Conservation (phyloP, 1,139 yeast species). For the Nakaseomyces uthaithaninus region DNA sequence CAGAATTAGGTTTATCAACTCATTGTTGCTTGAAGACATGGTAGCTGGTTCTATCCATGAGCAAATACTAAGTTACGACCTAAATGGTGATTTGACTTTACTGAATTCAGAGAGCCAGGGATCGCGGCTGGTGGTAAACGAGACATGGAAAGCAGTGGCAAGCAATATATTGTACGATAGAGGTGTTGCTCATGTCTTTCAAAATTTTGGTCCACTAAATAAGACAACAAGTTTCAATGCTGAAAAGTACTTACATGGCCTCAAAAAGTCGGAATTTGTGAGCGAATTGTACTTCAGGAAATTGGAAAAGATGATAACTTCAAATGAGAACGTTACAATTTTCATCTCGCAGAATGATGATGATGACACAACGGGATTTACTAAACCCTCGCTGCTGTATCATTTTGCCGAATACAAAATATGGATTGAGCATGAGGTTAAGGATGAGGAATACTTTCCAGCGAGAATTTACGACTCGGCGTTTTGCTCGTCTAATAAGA, state of each 20-base stretch:
- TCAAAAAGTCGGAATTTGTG: slow-evolving; percentile 60
- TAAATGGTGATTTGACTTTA: background rate
- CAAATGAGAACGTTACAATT: slow-evolving; percentile 46
- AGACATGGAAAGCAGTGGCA: background rate
- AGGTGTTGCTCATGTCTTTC: slow-evolving; percentile 57
- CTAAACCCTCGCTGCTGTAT: slow-evolving; percentile 44
- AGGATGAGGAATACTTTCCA: slow-evolving; percentile 7
- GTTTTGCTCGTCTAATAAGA: slow-evolving; percentile 36
- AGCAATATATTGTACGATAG: slow-evolving; percentile 45
- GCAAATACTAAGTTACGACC: background rate
- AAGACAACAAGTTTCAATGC: slow-evolving; percentile 48
- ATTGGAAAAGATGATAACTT: slow-evolving; percentile 48
- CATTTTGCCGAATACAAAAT: slow-evolving; percentile 56
- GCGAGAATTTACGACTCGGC: slow-evolving; percentile 39
- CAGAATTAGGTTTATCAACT: slow-evolving; percentile 16
- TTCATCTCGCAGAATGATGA: slow-evolving; percentile 41
- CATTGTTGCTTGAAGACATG: slow-evolving; percentile 13
- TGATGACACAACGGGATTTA: slow-evolving; percentile 34
- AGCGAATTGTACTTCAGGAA: slow-evolving; percentile 60
- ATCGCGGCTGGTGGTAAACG: slow-evolving; percentile 17
- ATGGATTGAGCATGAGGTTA: slow-evolving; percentile 20
- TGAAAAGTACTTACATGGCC: slow-evolving; percentile 62
- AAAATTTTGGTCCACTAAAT: slow-evolving; percentile 34
- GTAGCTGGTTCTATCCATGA: slow-evolving; percentile 6
- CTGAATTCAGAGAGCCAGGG: slow-evolving; percentile 1